Evolutionary conservation across 371 early-diverging fungal species (phyloP).

Genomic region (Mortierella sp.): DNA sequence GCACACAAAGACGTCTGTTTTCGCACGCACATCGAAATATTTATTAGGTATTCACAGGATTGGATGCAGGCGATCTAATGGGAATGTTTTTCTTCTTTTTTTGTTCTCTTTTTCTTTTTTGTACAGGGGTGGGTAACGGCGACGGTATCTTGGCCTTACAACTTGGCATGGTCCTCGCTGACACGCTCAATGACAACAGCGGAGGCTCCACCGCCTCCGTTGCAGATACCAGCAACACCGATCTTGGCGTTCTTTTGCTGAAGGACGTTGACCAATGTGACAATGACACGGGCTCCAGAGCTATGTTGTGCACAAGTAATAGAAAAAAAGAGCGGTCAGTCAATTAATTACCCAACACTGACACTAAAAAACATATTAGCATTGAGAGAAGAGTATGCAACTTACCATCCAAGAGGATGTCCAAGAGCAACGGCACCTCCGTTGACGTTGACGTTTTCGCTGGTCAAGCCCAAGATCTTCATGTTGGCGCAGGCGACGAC

Average conservation of each 20-base stretch:
- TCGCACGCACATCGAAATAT: no score
- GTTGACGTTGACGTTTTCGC: slow-evolving; percentile 89
- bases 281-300: slow-evolving; percentile 95
- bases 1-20: no score
- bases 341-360: not conserved
- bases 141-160: slow-evolving; percentile 25
- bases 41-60: no score
- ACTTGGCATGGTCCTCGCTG: slow-evolving; percentile 44
- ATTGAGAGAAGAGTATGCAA: not conserved
- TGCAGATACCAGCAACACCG: slow-evolving; percentile 95
- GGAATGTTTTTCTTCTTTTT: not conserved
- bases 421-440: slow-evolving; percentile 99
- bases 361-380: no score
- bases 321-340: not conserved
- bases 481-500: slow-evolving; percentile 95
- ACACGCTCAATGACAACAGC: slow-evolving; percentile 88
- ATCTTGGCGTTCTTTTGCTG: slow-evolving; percentile 78
- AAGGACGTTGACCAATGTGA: slow-evolving; percentile 86
- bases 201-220: slow-evolving; percentile 96
- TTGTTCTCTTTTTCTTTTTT: not conserved
- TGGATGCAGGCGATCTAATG: no score
- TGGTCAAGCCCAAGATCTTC: slow-evolving; percentile 79
- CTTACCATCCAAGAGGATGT: slow-evolving; percentile 94
- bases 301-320: not conserved
- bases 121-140: not conserved